Base-by-base conservation (phyloP, 352 stramenopile genomes). In the Phytophthora sp. region DNA sequence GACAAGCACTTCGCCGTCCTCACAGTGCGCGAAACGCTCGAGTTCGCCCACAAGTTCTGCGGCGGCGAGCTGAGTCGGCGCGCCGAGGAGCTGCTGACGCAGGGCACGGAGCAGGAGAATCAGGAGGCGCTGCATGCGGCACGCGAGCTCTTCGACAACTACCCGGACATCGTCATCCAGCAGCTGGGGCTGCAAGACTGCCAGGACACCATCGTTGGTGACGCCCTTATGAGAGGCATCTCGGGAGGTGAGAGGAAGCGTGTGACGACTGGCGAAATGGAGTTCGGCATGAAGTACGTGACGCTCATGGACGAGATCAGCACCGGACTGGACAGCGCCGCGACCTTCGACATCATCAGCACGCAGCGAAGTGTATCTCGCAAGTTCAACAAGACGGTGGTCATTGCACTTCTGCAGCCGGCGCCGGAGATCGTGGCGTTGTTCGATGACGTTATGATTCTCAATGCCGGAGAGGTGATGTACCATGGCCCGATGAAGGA, bases 271-370 rank as follows among this genome's bases (percentile, higher is more conserved):
- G 84, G 79, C 1, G 78, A 93, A 75, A 98, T 98, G 82, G 67
- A 94, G 30, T 84, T 92, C 37, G 72, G 74, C 26, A 63, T 76
- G 34, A 79, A 83, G 61, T 83, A 79, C 45, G 79, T 97, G 28
- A 69, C 84, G n/a, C 85, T 93, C 39, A 84, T 87, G 64, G 94
- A 98, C 65, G 87, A 96, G 75, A 97, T 98, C 70, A 80, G 57
- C 24, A 86, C 76, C 10, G 78, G 78, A 2, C 60, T 87, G 3
- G 78, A 87, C 59, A 74, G 56, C 9, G 79, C 79, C 12, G 72
- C 76, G 4, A 87, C 78, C 4, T 87, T 71, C 28, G 79, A 89
- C 34, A 89, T 87, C 46, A 74, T 85, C 66, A 79, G 49, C 28
- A 76, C 68, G 0, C 74, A 89, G 24, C 66, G 70, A 0, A 74